A percentile compares a stretch with the other conserved stretches of the same genome.
phyloP scores from a whole-genome alignment of 768 basidiomycete genomes.

The Tricholomella constricta region DNA sequence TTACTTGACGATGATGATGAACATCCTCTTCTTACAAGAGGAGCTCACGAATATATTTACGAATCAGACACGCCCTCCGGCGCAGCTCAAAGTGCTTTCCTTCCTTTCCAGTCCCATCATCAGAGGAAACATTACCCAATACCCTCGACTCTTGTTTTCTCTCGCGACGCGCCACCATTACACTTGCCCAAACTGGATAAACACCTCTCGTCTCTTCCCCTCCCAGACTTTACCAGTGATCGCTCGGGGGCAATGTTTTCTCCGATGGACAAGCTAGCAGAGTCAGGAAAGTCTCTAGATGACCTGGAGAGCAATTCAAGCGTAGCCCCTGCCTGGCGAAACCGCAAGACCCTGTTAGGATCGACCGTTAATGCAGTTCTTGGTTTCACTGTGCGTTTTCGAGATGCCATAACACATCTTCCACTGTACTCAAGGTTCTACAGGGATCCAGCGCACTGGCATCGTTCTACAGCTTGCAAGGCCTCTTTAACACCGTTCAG shows the following conservation, averaged over 20 bases:
- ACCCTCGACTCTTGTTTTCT: constrained; percentile 58
- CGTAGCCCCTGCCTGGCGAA: constrained; percentile 53
- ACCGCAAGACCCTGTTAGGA: constrained; percentile 54
- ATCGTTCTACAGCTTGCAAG: constrained; percentile 70
- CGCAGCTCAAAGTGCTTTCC: neutral
- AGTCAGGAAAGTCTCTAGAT: constrained; percentile 50
- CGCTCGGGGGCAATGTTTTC: constrained; percentile 50
- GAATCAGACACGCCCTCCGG: neutral
- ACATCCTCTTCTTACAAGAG: constrained; percentile 8
- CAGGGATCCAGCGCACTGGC: constrained; percentile 73
- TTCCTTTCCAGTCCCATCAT: neutral
- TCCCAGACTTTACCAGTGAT: constrained; percentile 43
- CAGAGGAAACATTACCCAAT: constrained; percentile 36
- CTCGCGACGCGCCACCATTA: constrained; percentile 58
- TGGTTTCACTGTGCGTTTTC: constrained; percentile 52
- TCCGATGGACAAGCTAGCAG: constrained; percentile 59
- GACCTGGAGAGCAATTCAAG: constrained; percentile 60
- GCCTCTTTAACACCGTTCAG: constrained; percentile 68
- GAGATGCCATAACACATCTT: neutral
- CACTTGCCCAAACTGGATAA: constrained; percentile 64
- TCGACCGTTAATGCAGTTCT: constrained; percentile 47
- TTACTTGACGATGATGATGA: constrained; percentile 14
- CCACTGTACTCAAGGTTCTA: constrained; percentile 1
- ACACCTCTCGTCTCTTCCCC: constrained; percentile 50
- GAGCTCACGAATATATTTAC: neutral